phyloP scores from a whole-genome alignment of 2,329 filamentous ascomycete species.

The Sporothrix luriei region DNA sequence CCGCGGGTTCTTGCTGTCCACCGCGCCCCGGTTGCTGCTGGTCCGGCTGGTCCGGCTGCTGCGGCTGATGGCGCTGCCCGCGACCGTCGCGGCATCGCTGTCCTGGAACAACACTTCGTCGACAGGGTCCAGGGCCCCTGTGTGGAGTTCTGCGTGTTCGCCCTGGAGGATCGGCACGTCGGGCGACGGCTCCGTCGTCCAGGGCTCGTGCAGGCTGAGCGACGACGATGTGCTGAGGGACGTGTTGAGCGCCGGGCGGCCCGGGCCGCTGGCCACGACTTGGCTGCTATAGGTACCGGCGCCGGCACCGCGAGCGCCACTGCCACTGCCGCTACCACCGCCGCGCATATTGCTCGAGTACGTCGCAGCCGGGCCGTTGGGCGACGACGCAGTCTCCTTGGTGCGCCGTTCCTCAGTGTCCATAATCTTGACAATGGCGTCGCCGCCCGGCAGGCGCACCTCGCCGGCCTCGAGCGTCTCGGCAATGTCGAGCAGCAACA shows the following conservation, averaged over 20 bases:
- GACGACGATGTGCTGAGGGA: conserved; percentile 28
- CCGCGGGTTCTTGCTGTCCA: not conserved
- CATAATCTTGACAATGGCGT: conserved; percentile 45
- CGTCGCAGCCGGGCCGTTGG: not conserved
- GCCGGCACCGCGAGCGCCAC: not conserved
- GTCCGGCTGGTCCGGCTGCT: conserved; percentile 1
- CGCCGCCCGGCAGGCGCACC: conserved; percentile 70
- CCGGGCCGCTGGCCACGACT: not conserved
- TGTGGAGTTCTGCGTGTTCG: no score
- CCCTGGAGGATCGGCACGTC: not conserved
- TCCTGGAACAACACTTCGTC: conserved; percentile 17
- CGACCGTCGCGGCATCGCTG: not conserved
- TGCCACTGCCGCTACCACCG: not conserved
- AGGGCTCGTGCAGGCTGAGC: conserved; percentile 28
- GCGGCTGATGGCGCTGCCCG: conserved; percentile 17
- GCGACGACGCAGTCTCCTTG: not conserved
- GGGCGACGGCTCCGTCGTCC: conserved; percentile 20
- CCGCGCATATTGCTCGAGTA: conserved; percentile 10
- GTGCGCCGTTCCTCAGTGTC: conserved; percentile 27
- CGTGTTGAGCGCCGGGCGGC: conserved; percentile 16
- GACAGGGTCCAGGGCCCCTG: not conserved
- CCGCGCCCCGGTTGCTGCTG: not conserved
- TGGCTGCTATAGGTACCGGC: not conserved
- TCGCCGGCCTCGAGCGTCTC: conserved; percentile 70
- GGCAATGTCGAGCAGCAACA: conserved; percentile 82